A percentile compares a stretch with the other conserved stretches of the same genome.
These are phyloP conservation scores for Colletotrichum shisoi DNA, from an alignment of 2,329 filamentous ascomycete species.

Conservation along the genomic window DNA sequence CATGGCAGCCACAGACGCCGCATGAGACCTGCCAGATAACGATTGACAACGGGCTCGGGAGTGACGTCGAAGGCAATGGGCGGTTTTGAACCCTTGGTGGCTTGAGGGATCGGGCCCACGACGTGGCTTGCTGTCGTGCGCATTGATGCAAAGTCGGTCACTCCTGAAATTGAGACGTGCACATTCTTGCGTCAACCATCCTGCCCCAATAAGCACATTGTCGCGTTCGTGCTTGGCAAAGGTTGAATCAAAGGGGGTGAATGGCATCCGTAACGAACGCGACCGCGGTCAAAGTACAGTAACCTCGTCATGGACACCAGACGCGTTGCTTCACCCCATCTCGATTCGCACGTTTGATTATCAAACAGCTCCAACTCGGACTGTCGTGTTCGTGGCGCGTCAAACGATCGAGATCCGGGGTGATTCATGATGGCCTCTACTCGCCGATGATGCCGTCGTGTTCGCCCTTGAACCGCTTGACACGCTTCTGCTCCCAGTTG, in stretches of 20 bases:
- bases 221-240: conserved; percentile 6
- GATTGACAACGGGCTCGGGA: conserved; percentile 28
- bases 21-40: conserved; percentile 31
- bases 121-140: conserved; percentile 18
- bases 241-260: neutral
- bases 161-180: conserved; percentile 36
- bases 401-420: conserved; percentile 26
- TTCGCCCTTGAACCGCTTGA: conserved; percentile 88
- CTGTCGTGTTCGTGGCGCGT: neutral
- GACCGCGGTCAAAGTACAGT: conserved; percentile 4
- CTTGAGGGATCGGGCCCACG: conserved; percentile 15
- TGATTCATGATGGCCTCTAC: conserved; percentile 23
- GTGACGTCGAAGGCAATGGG: conserved; percentile 33
- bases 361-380: neutral
- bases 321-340: conserved; percentile 10
- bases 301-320: neutral
- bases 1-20: conserved; percentile 15
- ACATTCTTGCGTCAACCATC: conserved; percentile 30
- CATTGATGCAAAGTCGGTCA: conserved; percentile 30
- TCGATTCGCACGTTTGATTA: conserved; percentile 14
- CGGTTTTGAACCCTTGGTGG: conserved; percentile 30
- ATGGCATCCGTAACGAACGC: neutral
- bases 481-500: conserved; percentile 95
- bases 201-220: conserved; percentile 20
- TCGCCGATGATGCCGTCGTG: conserved; percentile 77